These are phyloP conservation scores for Triticum urartu DNA, from an alignment of 176 grass and related monocot genomes.

Conservation along the genomic window DNA sequence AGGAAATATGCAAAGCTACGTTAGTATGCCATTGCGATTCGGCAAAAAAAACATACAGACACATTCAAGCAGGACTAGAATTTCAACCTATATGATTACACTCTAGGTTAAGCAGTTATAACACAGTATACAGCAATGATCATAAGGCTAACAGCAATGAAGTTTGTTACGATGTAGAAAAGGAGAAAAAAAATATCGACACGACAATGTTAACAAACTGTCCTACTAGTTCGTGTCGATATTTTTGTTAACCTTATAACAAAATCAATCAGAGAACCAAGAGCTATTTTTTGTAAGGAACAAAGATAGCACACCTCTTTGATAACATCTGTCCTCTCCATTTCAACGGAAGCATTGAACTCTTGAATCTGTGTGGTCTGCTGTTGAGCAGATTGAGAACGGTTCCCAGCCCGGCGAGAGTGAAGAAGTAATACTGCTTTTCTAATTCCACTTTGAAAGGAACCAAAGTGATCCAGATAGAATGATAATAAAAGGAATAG, in stretches of 20 bases:
- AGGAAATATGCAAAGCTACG: slow-evolving; percentile 13
- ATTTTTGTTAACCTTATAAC: not conserved
- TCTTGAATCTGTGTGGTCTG: slow-evolving; percentile 46
- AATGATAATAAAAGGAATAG: slow-evolving; percentile 55
- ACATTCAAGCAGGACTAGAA: not conserved
- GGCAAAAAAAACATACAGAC: not conserved
- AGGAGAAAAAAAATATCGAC: not conserved
- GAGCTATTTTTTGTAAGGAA: not conserved
- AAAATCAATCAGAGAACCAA: not conserved
- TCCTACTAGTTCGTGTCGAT: too few relatives aligned
- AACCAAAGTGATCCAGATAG: slow-evolving; percentile 55
- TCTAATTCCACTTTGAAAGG: slow-evolving; percentile 44
- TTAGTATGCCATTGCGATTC: not conserved
- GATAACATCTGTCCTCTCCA: slow-evolving; percentile 52
- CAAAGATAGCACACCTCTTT: slow-evolving; percentile 46
- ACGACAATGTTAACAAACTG: not conserved
- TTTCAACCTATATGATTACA: not conserved
- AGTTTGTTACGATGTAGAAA: not conserved
- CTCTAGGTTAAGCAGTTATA: not conserved
- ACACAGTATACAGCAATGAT: not conserved
- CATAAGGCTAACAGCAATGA: not conserved
- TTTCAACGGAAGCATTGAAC: slow-evolving; percentile 50
- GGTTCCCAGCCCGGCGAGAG: not conserved
- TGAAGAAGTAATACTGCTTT: slow-evolving; percentile 21
- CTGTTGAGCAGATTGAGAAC: slow-evolving; percentile 21